phyloP scores from a whole-genome alignment of 2,329 filamentous ascomycete species.

The Bimuria novae-zelandiae region DNA sequence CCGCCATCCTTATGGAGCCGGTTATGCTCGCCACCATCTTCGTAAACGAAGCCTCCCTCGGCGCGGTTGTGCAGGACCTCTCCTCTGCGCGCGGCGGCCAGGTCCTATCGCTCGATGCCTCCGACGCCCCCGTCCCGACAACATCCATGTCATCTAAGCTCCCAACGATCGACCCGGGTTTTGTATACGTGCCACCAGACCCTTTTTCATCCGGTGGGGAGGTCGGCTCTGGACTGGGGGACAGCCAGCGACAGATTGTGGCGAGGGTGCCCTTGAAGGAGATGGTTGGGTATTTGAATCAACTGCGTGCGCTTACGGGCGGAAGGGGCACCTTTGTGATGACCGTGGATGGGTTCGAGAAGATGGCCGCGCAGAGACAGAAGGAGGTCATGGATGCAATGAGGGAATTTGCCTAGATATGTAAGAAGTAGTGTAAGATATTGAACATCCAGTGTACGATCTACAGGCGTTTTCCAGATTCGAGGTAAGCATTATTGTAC shows the following conservation, averaged over 20 bases:
- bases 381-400: conserved; percentile 55
- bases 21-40: conserved; percentile 90
- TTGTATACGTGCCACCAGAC: conserved; percentile 86
- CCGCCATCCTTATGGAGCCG: conserved; percentile 80
- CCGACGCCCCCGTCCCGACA: conserved; percentile 15
- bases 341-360: conserved; percentile 73
- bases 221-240: conserved; percentile 20
- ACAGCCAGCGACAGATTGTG: conserved; percentile 64
- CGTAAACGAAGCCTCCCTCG: conserved; percentile 80
- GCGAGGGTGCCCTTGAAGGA: conserved; percentile 92
- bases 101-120: conserved; percentile 68
- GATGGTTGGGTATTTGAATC: conserved; percentile 93
- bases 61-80: conserved; percentile 81
- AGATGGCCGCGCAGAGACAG: conserved; percentile 64
- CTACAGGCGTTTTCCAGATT: background rate
- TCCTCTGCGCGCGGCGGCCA: conserved; percentile 74
- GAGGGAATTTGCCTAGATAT: conserved; percentile 27
- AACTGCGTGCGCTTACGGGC: conserved; percentile 84
- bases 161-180: conserved; percentile 66
- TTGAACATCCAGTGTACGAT: background rate
- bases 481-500: no score
- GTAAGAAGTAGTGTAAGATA: background rate
- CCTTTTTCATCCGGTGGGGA: conserved; percentile 64
- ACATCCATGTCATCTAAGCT: conserved; percentile 27
- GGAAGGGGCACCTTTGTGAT: conserved; percentile 80